Evolutionary conservation across 2,329 filamentous ascomycete genomes (phyloP), one percentile per base, ranked within the genome.

Genomic region (Hypoxylon sp.): DNA sequence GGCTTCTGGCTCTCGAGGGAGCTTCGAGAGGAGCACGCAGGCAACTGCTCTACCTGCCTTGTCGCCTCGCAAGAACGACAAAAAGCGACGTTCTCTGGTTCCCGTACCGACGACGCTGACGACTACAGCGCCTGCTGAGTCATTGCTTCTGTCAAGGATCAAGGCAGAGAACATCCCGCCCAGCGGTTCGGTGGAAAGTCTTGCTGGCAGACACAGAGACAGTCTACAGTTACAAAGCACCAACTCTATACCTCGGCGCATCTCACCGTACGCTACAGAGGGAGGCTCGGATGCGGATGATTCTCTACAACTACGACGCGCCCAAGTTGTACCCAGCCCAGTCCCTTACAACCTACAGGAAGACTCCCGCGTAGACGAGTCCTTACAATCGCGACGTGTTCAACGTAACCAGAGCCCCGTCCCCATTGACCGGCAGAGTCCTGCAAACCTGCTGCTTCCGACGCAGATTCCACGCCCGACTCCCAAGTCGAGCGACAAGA

Each of bases 131-230:
- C 17, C 29, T 1, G 24, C 24, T 4, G 26, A 35, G 10, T 26
- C 42, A 3, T 56, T 26, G 19, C 5, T 44, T n/a, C 14, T 54
- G 37, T n/a, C 53, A 31, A 42, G 46, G 9, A 42, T 59, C 11
- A 65, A 70, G n/a, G 35, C 35, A n/a, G 77, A 78, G 59, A 78
- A 78, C 53, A 58, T 75, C 3, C 72, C 74, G 3, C 72, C 73
- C 17, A 52, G 52, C 19, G 24, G n/a, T 50, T 67, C 70, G 13
- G 50, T 51, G 6, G 35, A 29, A 13, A 61, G 54, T 11, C 10
- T 75, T n/a, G 37, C 55, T n/a, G 47, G 51, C 10, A 70, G 60
- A 5, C 65, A 70, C 42, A 67, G 67, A 24, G 63, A 70, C 51
- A 68, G 65, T 42, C 52, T 72, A 9, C 63, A 68, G 10, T 17